Evolutionary conservation across 1,139 yeast species (phyloP).

Genomic region (Torulaspora pretoriensis): DNA sequence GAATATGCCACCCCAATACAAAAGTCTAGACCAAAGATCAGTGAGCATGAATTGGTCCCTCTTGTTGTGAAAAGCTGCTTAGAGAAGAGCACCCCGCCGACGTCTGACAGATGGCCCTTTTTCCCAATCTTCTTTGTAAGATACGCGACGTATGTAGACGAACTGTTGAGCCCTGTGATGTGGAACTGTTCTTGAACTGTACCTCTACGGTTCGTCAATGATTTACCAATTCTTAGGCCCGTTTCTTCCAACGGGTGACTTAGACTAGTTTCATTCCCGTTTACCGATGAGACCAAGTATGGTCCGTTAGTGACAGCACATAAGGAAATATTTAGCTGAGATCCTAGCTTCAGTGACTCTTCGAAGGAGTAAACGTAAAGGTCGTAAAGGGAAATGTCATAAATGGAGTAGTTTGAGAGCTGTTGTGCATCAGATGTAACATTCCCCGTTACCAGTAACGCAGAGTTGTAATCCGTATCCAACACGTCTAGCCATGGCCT

Average conservation of each 20-base stretch:
- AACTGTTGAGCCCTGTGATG: slow-evolving; percentile 55
- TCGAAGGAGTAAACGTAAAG: slow-evolving; percentile 47
- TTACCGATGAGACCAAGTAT: slow-evolving; percentile 38
- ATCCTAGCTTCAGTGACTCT: slow-evolving; percentile 40
- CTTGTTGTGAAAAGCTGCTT: slow-evolving; percentile 62
- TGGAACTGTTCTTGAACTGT: slow-evolving; percentile 57
- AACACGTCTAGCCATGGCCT: slow-evolving; percentile 56
- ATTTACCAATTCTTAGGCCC: slow-evolving; percentile 32
- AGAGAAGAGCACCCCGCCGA: slow-evolving; percentile 65
- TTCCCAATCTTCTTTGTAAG: slow-evolving; percentile 43
- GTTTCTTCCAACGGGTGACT: slow-evolving; percentile 14
- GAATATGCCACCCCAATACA: slow-evolving; percentile 83
- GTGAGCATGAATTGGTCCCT: slow-evolving; percentile 55
- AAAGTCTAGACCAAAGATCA: slow-evolving; percentile 69
- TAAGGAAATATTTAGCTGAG: slow-evolving; percentile 54
- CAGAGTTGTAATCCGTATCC: slow-evolving; percentile 71
- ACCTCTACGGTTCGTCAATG: slow-evolving; percentile 48
- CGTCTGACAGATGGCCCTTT: slow-evolving; percentile 40
- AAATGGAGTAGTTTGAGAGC: slow-evolving; percentile 31
- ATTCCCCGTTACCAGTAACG: slow-evolving; percentile 63
- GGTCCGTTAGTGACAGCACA: slow-evolving; percentile 58
- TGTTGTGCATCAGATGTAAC: slow-evolving; percentile 38
- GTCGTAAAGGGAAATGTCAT: slow-evolving; percentile 38
- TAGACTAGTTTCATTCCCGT: slow-evolving; percentile 16
- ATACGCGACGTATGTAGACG: slow-evolving; percentile 64